Evolutionary conservation across 2,329 filamentous ascomycete genomes (phyloP).

Genomic region (Sclerotinia glacialis): DNA sequence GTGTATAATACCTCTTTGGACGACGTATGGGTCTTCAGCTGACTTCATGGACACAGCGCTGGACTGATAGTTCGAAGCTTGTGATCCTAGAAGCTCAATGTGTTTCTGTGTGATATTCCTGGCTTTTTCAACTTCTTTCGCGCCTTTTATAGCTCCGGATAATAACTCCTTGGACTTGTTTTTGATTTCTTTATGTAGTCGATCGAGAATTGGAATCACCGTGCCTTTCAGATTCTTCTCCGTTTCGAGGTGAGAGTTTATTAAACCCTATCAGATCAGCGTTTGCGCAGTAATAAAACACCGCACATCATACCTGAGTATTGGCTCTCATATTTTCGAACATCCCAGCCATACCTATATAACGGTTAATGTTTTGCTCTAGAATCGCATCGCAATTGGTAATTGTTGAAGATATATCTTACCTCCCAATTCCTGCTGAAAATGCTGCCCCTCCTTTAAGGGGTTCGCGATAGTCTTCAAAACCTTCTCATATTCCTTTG

Average conservation of each 20-base stretch:
- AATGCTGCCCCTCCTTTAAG: constrained; percentile 86
- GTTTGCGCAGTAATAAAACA: background rate
- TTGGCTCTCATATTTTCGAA: constrained; percentile 94
- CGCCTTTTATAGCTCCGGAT: constrained; percentile 74
- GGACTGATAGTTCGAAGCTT: constrained; percentile 77
- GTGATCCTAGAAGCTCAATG: constrained; percentile 87
- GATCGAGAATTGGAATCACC: constrained; percentile 83
- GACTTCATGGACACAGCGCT: constrained; percentile 68
- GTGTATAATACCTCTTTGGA: constrained; percentile 77
- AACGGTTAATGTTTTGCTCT: too few species aligned
- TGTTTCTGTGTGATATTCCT: constrained; percentile 87
- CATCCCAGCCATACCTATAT: constrained; percentile 67
- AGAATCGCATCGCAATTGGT: too few species aligned
- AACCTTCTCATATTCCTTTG: constrained; percentile 93
- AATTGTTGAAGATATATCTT: too few species aligned
- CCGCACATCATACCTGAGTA: constrained; percentile 59
- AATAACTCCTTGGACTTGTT: constrained; percentile 88
- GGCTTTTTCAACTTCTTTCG: constrained; percentile 89
- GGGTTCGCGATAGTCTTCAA: constrained; percentile 89
- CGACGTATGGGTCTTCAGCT: constrained; percentile 80
- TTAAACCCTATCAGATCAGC: constrained; percentile 58
- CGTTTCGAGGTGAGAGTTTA: constrained; percentile 86
- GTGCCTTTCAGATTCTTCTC: constrained; percentile 85
- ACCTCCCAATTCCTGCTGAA: constrained; percentile 80
- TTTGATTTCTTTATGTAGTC: constrained; percentile 94